Conservation (phyloP, 139 green algal genomes). For the Chlorella sp. region DNA sequence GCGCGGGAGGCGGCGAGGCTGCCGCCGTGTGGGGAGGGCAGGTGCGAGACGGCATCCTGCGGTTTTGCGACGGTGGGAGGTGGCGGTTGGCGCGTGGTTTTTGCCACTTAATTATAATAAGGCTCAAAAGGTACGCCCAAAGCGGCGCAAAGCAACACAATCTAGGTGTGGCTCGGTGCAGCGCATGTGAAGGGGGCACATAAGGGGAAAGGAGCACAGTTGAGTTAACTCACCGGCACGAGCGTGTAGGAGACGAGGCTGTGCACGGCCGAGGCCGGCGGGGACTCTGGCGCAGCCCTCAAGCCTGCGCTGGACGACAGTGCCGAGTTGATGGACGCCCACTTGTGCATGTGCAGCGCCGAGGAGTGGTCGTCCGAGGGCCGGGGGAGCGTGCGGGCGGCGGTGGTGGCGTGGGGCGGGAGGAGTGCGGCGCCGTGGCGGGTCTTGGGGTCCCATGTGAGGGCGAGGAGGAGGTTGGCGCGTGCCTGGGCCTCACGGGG, state of each 20-base stretch:
- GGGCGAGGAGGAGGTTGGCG: conserved; percentile 19
- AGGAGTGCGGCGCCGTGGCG: conserved; percentile 4
- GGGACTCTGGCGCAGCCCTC: background rate
- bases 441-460: conserved; percentile 25
- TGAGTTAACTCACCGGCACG: background rate
- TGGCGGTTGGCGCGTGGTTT: background rate
- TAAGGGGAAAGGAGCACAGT: background rate
- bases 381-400: background rate
- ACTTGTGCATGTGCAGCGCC: background rate
- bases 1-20: background rate
- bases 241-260: background rate
- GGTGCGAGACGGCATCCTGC: background rate
- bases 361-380: background rate
- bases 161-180: no score
- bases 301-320: background rate
- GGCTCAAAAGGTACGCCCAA: no score
- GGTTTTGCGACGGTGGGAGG: background rate
- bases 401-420: conserved; percentile 5
- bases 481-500: conserved; percentile 13
- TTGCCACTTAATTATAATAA: no score
- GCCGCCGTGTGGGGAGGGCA: no score
- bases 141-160: no score
- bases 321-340: background rate
- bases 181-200: no score
- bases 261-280: background rate